Evolutionary conservation across 441 rosid species (phyloP).

Genomic region (Adansonia grandidieri): DNA sequence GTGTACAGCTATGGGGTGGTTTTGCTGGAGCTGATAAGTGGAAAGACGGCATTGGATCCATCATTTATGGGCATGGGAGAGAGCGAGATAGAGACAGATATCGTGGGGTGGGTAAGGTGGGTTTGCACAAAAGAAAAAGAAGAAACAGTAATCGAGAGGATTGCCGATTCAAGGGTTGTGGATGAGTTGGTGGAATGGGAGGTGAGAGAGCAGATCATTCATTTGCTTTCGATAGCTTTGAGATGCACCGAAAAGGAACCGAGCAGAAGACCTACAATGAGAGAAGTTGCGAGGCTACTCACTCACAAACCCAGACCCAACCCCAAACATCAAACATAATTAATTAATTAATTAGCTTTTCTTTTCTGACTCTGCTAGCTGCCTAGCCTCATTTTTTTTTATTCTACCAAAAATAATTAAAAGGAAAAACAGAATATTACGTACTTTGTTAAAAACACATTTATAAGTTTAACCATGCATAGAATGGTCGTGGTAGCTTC

Average conservation of each 20-base stretch:
- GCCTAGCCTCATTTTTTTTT: no score
- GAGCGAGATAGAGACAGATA: constrained; percentile 34
- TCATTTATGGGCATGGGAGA: constrained; percentile 36
- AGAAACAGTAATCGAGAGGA: constrained; percentile 22
- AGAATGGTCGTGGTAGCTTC: no score
- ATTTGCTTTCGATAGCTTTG: constrained; percentile 50
- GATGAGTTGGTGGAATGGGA: constrained; percentile 53
- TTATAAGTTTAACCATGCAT: no score
- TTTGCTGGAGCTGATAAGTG: constrained; percentile 67
- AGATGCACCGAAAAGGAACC: constrained; percentile 65
- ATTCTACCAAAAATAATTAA: no score
- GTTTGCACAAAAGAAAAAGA: constrained; percentile 46
- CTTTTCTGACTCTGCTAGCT: no score
- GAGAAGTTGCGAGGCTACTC: constrained; percentile 69
- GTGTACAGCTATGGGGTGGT: constrained; percentile 82
- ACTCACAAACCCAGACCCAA: constrained; percentile 29
- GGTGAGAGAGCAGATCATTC: constrained; percentile 49
- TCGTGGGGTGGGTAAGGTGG: constrained; percentile 56
- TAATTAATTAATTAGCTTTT: neutral
- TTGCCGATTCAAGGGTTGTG: constrained; percentile 50
- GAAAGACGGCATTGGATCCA: constrained; percentile 62
- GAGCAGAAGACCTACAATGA: constrained; percentile 63
- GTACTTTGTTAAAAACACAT: no score
- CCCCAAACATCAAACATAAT: neutral
- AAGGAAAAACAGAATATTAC: no score